These are phyloP conservation scores for Acanthamoeba lugdunensis DNA, from an alignment of 208 protist species.

Conservation along the genomic window DNA sequence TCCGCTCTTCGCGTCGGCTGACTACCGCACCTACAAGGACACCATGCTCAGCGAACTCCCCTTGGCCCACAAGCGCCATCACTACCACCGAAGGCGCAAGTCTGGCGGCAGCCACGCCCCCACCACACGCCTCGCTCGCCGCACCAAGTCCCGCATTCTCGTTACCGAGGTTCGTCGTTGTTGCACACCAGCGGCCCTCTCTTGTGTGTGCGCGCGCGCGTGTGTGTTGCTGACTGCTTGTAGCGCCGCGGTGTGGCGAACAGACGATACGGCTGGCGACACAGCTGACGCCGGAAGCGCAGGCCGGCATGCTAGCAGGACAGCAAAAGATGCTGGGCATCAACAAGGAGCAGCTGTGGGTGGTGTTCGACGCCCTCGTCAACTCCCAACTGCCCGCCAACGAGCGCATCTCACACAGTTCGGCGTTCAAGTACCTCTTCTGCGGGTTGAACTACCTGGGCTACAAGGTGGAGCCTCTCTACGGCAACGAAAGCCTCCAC, in stretches of 20 bases:
- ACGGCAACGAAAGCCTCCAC: slow-evolving; percentile 53
- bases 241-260: not conserved
- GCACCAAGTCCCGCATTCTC: slow-evolving; percentile 46
- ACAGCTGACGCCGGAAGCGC: slow-evolving; percentile 38
- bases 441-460: slow-evolving; percentile 42
- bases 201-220: not conserved
- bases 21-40: slow-evolving; percentile 31
- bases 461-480: slow-evolving; percentile 63
- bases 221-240: not conserved
- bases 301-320: not conserved
- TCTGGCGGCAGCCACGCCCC: not conserved
- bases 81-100: not conserved
- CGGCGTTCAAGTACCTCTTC: slow-evolving; percentile 64
- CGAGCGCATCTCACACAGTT: slow-evolving; percentile 55
- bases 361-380: slow-evolving; percentile 50
- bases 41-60: not conserved
- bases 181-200: not conserved
- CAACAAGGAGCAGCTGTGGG: slow-evolving; percentile 64
- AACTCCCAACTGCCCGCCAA: not conserved
- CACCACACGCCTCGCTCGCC: slow-evolving; percentile 17
- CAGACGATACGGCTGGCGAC: slow-evolving; percentile 45
- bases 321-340: slow-evolving; percentile 63
- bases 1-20: slow-evolving; percentile 22
- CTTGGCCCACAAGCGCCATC: not conserved
- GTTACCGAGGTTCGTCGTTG: slow-evolving; percentile 24